Evolutionary conservation across 2,329 filamentous ascomycete species (phyloP).

Genomic region (Helotiales sp.): DNA sequence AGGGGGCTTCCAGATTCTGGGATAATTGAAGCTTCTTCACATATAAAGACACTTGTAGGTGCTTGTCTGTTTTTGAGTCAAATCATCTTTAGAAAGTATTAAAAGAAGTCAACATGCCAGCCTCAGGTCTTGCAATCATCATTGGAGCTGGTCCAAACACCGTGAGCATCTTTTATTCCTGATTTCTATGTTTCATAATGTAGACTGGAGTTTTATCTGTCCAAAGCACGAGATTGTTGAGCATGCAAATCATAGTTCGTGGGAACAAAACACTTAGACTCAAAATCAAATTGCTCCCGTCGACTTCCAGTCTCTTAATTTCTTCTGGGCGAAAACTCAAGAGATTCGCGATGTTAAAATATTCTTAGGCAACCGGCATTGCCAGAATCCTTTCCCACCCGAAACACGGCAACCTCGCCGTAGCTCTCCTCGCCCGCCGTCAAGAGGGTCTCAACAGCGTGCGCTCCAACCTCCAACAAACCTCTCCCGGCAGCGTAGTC

Average conservation of each 20-base stretch:
- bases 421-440: constrained; percentile 58
- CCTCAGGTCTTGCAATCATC: constrained; percentile 55
- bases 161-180: constrained; percentile 36
- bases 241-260: too few relatives aligned
- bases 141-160: constrained; percentile 55
- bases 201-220: not conserved
- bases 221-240: too few relatives aligned
- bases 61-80: not conserved
- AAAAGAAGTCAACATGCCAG: constrained; percentile 46
- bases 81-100: not conserved
- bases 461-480: constrained; percentile 48
- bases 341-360: not conserved
- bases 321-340: not conserved
- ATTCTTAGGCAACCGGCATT: constrained; percentile 58
- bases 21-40: not conserved
- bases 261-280: not conserved
- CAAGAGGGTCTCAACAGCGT: constrained; percentile 51
- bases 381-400: constrained; percentile 59
- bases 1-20: not conserved
- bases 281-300: not conserved
- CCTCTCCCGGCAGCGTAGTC: constrained; percentile 51
- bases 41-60: not conserved
- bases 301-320: not conserved
- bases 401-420: constrained; percentile 58
- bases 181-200: not conserved